Percentiles rank a stretch among this genome's conserved stretches.
Evolutionary conservation across 768 basidiomycete species (phyloP).

Genomic region (Pulveroboletus frians): DNA sequence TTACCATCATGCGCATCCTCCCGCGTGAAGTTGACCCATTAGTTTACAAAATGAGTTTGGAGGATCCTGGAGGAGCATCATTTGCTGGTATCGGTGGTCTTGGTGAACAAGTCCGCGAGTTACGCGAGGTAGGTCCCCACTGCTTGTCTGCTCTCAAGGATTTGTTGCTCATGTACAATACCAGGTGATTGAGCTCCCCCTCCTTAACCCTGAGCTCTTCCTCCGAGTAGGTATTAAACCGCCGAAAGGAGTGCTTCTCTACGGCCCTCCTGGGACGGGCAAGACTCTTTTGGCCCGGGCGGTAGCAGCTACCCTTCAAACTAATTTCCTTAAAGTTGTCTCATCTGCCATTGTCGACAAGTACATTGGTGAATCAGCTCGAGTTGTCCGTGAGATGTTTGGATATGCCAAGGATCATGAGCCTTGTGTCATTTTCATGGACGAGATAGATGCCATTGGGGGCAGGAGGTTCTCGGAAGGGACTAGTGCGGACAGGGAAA

Average conservation of each 20-base stretch:
- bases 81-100: slow-evolving; percentile 98
- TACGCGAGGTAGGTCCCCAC: slow-evolving; percentile 69
- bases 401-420: slow-evolving; percentile 97
- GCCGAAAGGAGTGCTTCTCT: slow-evolving; percentile 92
- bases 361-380: slow-evolving; percentile 97
- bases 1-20: slow-evolving; percentile 97
- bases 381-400: slow-evolving; percentile 98
- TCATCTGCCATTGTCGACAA: slow-evolving; percentile 97
- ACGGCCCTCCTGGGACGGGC: slow-evolving; percentile 94
- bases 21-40: slow-evolving; percentile 97
- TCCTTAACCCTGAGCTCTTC: slow-evolving; percentile 93
- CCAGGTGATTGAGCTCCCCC: slow-evolving; percentile 91
- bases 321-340: slow-evolving; percentile 98
- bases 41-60: slow-evolving; percentile 99
- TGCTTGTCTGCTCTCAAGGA: neutral
- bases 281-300: slow-evolving; percentile 94
- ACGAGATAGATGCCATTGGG: slow-evolving; percentile 97
- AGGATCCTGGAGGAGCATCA: slow-evolving; percentile 91
- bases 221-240: slow-evolving; percentile 93
- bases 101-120: slow-evolving; percentile 91
- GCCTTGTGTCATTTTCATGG: slow-evolving; percentile 99
- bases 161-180: neutral
- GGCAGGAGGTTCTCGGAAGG: slow-evolving; percentile 90
- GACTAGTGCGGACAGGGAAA: slow-evolving; percentile 96
- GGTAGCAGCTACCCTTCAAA: slow-evolving; percentile 90